phyloP scores from a whole-genome alignment of 2,329 filamentous ascomycete species.

The Trichoderma hamatum region DNA sequence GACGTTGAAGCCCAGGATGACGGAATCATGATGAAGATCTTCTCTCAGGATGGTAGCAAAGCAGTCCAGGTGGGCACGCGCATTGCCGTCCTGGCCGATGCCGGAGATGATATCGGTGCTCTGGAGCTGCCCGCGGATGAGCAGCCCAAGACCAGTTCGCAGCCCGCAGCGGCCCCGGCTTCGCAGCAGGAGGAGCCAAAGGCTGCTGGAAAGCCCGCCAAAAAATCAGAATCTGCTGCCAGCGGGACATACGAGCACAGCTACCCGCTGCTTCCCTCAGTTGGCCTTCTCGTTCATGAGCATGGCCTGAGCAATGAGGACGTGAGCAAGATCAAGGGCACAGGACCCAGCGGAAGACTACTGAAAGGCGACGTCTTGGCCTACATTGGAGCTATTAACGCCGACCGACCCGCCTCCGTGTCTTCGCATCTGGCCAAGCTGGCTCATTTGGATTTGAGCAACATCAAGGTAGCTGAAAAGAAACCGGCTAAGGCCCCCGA shows the following conservation, averaged over 20 bases:
- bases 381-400: conserved; percentile 77
- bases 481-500: conserved; percentile 47
- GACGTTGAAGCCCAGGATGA: conserved; percentile 93
- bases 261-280: conserved; percentile 80
- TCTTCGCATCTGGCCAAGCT: conserved; percentile 74
- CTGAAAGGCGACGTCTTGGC: conserved; percentile 95
- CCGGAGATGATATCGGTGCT: conserved; percentile 74
- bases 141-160: conserved; percentile 40
- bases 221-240: conserved; percentile 35
- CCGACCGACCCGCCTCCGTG: conserved; percentile 70
- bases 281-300: conserved; percentile 77
- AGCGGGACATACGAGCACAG: conserved; percentile 64
- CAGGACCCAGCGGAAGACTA: conserved; percentile 83
- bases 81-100: conserved; percentile 82
- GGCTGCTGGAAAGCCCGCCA: conserved; percentile 32
- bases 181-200: conserved; percentile 37
- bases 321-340: conserved; percentile 79
- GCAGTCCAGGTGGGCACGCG: conserved; percentile 74
- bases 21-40: conserved; percentile 82
- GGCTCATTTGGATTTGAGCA: conserved; percentile 86
- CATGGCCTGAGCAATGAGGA: conserved; percentile 77
- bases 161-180: conserved; percentile 20
- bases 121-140: conserved; percentile 77
- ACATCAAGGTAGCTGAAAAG: conserved; percentile 78
- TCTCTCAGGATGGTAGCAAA: conserved; percentile 73